phyloP scores from a whole-genome alignment of 2,329 filamentous ascomycete genomes.

The Teratosphaeria zuluensis region DNA sequence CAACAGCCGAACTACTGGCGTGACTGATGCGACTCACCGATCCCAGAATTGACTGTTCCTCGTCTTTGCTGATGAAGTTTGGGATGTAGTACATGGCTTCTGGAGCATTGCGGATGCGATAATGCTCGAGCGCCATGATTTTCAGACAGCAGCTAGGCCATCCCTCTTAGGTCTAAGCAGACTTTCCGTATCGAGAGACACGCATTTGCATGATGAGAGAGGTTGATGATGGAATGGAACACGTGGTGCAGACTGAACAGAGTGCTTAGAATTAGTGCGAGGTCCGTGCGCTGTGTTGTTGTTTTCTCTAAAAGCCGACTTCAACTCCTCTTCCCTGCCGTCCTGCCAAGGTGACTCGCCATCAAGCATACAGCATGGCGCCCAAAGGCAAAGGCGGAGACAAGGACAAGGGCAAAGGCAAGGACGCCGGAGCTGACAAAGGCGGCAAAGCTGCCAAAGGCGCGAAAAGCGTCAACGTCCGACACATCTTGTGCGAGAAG shows the following conservation, averaged over 20 bases:
- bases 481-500: slow-evolving; percentile 70
- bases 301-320: neutral
- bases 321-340: neutral
- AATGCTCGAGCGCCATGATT: slow-evolving; percentile 1
- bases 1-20: slow-evolving; percentile 26
- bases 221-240: neutral
- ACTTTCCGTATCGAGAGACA: neutral
- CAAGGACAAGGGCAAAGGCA: slow-evolving; percentile 17
- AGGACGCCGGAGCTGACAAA: slow-evolving; percentile 15
- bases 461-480: slow-evolving; percentile 61
- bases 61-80: slow-evolving; percentile 67
- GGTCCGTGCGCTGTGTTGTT: neutral
- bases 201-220: neutral
- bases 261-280: neutral
- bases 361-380: slow-evolving; percentile 14
- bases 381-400: slow-evolving; percentile 23
- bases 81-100: slow-evolving; percentile 61
- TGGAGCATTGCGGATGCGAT: slow-evolving; percentile 10
- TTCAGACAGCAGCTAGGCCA: neutral
- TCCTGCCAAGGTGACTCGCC: neutral
- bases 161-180: neutral
- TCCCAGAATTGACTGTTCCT: slow-evolving; percentile 60
- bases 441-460: slow-evolving; percentile 34
- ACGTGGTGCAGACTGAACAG: neutral
- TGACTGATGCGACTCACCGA: slow-evolving; percentile 46